Percentiles rank a stretch among this genome's conserved stretches.
phyloP scores from a whole-genome alignment of 805 yeast species.

The Suhomyces prunicola region DNA sequence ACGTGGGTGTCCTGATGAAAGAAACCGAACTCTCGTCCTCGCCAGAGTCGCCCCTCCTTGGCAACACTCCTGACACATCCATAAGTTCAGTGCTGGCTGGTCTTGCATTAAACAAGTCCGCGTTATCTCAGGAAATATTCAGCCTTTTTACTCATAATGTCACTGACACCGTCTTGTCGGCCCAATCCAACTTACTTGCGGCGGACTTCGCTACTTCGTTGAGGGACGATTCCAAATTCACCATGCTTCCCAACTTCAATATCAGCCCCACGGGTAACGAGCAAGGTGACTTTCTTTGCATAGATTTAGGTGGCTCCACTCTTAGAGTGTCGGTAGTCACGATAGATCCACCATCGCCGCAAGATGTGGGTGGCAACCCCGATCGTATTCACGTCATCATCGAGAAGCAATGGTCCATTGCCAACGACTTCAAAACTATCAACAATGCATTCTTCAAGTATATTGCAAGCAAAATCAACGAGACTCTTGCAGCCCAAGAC shows the following conservation, averaged over 20 bases:
- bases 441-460: slow-evolving; percentile 41
- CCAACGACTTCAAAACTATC: slow-evolving; percentile 37
- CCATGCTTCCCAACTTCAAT: slow-evolving; percentile 41
- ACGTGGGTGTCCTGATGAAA: neutral
- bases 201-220: slow-evolving; percentile 31
- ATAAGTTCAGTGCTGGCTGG: slow-evolving; percentile 3
- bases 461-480: slow-evolving; percentile 35
- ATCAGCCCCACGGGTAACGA: slow-evolving; percentile 37
- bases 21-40: neutral
- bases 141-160: slow-evolving; percentile 8
- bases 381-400: slow-evolving; percentile 24
- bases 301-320: slow-evolving; percentile 61
- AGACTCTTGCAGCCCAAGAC: slow-evolving; percentile 23
- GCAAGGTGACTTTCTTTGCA: slow-evolving; percentile 38
- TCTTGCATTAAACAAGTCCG: neutral
- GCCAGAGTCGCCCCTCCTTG: slow-evolving; percentile 3
- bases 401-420: slow-evolving; percentile 38
- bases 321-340: slow-evolving; percentile 41
- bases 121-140: slow-evolving; percentile 1
- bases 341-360: slow-evolving; percentile 19
- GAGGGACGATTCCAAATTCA: slow-evolving; percentile 20
- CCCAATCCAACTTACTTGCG: slow-evolving; percentile 9
- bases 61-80: neutral
- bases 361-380: neutral
- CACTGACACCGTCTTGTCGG: slow-evolving; percentile 6